Conservation (phyloP, 768 basidiomycete genomes). For the Boletus tylopilopsis region DNA sequence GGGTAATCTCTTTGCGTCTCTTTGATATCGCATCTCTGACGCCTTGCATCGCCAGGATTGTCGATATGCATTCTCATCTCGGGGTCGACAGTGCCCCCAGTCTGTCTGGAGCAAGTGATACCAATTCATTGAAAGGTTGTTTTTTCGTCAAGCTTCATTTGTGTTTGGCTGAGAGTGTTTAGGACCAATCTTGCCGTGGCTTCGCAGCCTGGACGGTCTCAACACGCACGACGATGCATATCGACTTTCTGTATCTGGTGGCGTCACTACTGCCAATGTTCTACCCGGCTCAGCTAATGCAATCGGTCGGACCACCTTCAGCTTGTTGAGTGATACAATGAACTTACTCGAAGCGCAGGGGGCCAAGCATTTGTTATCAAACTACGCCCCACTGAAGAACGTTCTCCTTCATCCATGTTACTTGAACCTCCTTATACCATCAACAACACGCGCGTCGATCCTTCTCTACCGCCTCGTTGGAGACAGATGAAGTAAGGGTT, state of each 20-base stretch:
- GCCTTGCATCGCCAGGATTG: constrained; percentile 33
- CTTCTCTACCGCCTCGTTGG: constrained; percentile 54
- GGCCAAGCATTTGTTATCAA: constrained; percentile 90
- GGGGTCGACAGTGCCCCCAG: constrained; percentile 65
- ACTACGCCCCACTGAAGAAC: constrained; percentile 70
- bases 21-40: constrained; percentile 34
- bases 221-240: constrained; percentile 83
- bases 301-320: constrained; percentile 49
- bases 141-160: neutral
- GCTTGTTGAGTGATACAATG: constrained; percentile 5
- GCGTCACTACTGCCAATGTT: constrained; percentile 81
- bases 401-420: constrained; percentile 76
- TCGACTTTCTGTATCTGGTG: constrained; percentile 74
- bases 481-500: constrained; percentile 71
- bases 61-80: constrained; percentile 78
- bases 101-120: constrained; percentile 49
- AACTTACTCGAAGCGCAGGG: constrained; percentile 39
- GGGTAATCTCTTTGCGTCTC: constrained; percentile 40
- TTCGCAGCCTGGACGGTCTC: constrained; percentile 79
- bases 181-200: constrained; percentile 68
- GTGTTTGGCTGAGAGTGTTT: neutral
- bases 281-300: constrained; percentile 75
- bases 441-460: constrained; percentile 39
- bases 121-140: constrained; percentile 55
- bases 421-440: constrained; percentile 77